Percentiles rank a stretch among this genome's conserved stretches.
These are phyloP conservation scores for Corynascus novoguineensis DNA, from an alignment of 495 filamentous ascomycete species.

Conservation along the genomic window DNA sequence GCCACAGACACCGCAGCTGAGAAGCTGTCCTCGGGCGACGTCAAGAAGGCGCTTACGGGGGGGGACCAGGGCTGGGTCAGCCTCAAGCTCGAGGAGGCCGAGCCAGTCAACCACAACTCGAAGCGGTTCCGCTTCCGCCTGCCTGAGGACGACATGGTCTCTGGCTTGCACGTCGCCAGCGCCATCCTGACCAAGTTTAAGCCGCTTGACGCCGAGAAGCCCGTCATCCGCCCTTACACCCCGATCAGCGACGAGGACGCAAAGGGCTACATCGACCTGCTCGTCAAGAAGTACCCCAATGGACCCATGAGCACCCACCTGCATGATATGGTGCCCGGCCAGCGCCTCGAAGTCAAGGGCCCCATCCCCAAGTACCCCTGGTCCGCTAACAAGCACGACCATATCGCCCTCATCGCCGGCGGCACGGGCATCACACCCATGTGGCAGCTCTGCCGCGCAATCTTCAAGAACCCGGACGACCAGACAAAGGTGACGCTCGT, in stretches of 20 bases:
- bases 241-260: constrained; percentile 77
- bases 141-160: constrained; percentile 75
- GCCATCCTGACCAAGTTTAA: constrained; percentile 86
- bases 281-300: constrained; percentile 84
- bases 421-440: constrained; percentile 92
- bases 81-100: constrained; percentile 71
- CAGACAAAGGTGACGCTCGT: constrained; percentile 94
- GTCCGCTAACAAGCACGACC: constrained; percentile 87
- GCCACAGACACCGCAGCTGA: constrained; percentile 23
- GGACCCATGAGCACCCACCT: constrained; percentile 89
- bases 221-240: constrained; percentile 85
- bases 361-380: constrained; percentile 92
- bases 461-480: constrained; percentile 94
- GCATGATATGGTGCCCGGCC: constrained; percentile 72
- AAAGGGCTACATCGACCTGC: constrained; percentile 75
- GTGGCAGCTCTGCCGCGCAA: constrained; percentile 78
- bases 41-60: constrained; percentile 65
- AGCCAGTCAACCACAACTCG: constrained; percentile 78
- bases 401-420: constrained; percentile 87
- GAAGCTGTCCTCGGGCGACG: constrained; percentile 21
- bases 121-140: constrained; percentile 81
- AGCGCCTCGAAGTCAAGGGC: constrained; percentile 85
- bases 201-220: constrained; percentile 69
- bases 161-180: constrained; percentile 74
- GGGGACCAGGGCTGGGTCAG: constrained; percentile 81